Percentiles rank a stretch among this genome's conserved stretches.
These are phyloP conservation scores for Neospora caninum DNA, from an alignment of 169 alveolate species.

Conservation along the genomic window DNA sequence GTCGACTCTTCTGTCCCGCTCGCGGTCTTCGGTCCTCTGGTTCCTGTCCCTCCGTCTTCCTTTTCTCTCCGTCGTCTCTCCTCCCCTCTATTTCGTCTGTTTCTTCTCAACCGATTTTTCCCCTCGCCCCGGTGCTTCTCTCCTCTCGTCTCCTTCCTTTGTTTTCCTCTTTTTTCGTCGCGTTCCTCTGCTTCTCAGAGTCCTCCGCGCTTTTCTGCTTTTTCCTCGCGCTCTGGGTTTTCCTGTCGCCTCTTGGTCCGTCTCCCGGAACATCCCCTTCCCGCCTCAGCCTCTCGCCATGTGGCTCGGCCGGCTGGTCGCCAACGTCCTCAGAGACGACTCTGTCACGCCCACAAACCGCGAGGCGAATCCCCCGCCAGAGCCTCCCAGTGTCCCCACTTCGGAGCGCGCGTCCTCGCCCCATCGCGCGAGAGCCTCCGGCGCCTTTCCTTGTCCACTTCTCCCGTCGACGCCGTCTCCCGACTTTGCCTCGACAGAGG, in stretches of 20 bases:
- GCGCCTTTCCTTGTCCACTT: neutral
- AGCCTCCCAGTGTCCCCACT: neutral
- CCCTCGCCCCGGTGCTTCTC: neutral
- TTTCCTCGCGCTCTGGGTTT: neutral
- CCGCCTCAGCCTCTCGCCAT: neutral
- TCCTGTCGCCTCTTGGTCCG: neutral
- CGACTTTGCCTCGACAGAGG: too few species aligned
- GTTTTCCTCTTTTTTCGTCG: neutral
- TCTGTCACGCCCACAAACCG: neutral
- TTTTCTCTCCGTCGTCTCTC: neutral
- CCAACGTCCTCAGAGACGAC: conserved; percentile 37
- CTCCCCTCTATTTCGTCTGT: neutral
- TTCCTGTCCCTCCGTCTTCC: neutral
- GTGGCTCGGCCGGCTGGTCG: conserved; percentile 27
- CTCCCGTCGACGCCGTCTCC: too few species aligned
- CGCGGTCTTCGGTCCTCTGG: neutral
- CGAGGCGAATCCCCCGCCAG: neutral
- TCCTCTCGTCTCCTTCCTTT: too few species aligned
- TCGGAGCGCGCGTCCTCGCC: neutral
- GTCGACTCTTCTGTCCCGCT: neutral
- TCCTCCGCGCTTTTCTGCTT: neutral
- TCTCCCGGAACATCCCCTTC: neutral
- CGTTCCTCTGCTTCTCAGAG: neutral
- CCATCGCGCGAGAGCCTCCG: neutral
- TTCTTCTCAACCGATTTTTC: neutral